phyloP scores from a whole-genome alignment of 2,329 filamentous ascomycete species.

The Mariannaea sp. region DNA sequence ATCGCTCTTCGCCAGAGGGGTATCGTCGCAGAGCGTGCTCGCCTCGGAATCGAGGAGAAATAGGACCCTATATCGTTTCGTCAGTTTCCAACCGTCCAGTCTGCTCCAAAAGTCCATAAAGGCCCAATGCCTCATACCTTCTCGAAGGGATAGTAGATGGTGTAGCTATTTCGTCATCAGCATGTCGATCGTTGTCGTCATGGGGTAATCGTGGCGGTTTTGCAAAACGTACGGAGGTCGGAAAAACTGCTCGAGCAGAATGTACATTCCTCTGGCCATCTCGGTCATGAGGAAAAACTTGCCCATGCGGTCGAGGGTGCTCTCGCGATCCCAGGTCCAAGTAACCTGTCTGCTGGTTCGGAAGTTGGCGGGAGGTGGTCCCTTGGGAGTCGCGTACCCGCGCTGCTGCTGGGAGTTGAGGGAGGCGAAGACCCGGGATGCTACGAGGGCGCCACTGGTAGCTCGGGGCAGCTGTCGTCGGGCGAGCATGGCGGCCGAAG shows the following conservation, averaged over 20 bases:
- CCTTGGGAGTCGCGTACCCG: slow-evolving; percentile 70
- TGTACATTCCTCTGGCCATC: slow-evolving; percentile 97
- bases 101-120: not conserved
- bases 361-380: slow-evolving; percentile 81
- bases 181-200: not conserved
- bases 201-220: not conserved
- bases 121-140: slow-evolving; percentile 60
- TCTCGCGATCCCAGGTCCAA: slow-evolving; percentile 83
- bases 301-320: slow-evolving; percentile 78
- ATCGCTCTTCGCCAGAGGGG: slow-evolving; percentile 96
- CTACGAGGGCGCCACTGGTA: slow-evolving; percentile 27
- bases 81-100: slow-evolving; percentile 26
- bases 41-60: slow-evolving; percentile 96
- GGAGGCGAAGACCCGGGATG: slow-evolving; percentile 29
- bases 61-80: slow-evolving; percentile 69
- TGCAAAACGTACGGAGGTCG: slow-evolving; percentile 95
- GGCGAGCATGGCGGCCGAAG: slow-evolving; percentile 43
- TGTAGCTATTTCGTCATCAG: slow-evolving; percentile 69
- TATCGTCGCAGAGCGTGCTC: slow-evolving; percentile 97
- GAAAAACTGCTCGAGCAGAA: slow-evolving; percentile 97
- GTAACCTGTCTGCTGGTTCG: slow-evolving; percentile 72
- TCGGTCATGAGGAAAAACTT: slow-evolving; percentile 96
- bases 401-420: slow-evolving; percentile 33
- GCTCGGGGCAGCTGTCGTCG: slow-evolving; percentile 43
- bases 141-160: slow-evolving; percentile 98